These are phyloP conservation scores for Penicillium thymicola DNA, from an alignment of 2,329 filamentous ascomycete genomes.

Conservation along the genomic window DNA sequence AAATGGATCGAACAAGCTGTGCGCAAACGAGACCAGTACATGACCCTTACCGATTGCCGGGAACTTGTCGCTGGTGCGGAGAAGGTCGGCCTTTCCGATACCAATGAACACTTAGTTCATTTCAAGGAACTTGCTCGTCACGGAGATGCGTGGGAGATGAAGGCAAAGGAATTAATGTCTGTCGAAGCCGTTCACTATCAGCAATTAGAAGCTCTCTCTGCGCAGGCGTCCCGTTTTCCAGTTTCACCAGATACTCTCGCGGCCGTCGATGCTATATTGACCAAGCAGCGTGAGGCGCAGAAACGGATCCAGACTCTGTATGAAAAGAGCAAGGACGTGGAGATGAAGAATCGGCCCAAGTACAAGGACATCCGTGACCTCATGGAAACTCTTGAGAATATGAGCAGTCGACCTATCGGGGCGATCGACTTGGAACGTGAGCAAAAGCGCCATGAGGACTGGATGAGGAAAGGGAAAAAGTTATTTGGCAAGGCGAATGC, in stretches of 20 bases:
- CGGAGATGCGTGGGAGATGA: constrained; percentile 86
- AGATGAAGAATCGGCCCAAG: constrained; percentile 75
- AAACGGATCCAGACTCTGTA: constrained; percentile 80
- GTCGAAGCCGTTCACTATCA: constrained; percentile 90
- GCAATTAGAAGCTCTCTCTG: constrained; percentile 85
- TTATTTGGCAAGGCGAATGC: constrained; percentile 97
- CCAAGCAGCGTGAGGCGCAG: constrained; percentile 93
- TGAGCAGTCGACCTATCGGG: constrained; percentile 88
- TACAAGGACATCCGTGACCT: constrained; percentile 90
- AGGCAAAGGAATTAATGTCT: constrained; percentile 88
- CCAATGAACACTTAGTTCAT: constrained; percentile 73
- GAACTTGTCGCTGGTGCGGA: constrained; percentile 74
- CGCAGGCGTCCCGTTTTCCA: constrained; percentile 74
- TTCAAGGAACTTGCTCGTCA: constrained; percentile 72
- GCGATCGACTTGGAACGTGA: constrained; percentile 92
- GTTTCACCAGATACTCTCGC: constrained; percentile 78
- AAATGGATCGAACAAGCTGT: constrained; percentile 83
- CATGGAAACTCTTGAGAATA: constrained; percentile 78
- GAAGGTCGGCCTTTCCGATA: constrained; percentile 72
- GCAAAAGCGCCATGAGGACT: constrained; percentile 92
- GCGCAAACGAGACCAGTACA: constrained; percentile 61
- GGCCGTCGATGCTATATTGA: constrained; percentile 84
- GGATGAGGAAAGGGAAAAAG: constrained; percentile 98
- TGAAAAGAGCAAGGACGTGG: constrained; percentile 69
- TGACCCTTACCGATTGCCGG: constrained; percentile 74